Evolutionary conservation across 2,329 filamentous ascomycete species (phyloP), one percentile per base, ranked within the genome.

Genomic region (Leptographium flavum): DNA sequence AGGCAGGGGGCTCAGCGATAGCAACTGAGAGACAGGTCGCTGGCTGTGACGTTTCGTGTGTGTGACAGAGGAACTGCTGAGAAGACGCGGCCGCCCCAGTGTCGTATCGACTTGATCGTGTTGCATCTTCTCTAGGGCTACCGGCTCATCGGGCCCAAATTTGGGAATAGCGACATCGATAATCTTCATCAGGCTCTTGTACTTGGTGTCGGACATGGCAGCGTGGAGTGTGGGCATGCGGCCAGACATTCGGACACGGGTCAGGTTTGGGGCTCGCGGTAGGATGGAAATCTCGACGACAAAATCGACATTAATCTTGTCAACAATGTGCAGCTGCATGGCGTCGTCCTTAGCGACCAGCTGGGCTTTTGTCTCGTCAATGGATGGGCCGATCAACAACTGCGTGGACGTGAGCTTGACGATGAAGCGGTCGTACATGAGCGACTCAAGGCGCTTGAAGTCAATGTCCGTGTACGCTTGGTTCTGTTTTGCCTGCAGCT

Each of bases 341-440:
- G 73, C 70, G 7, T 82, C 75, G 23, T 81, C 76, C 50, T 76
- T 74, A 25, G 78, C 70, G 13, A 74, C 73, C 4, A 98, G 70
- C 54, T 95, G 87, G 5, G 79, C 73, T 58, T 90, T 92, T 0
- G 93, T 92, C 52, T 86, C 84, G 45, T 93, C 82, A 40, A 98
- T 86, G 0, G 90, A 93, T 1, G 88, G 87, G 0, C 92, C 92
- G 50, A 98, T 94, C 38, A 99, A 73, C 17, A 98, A 79, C 61
- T 99, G 92, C 0, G 92, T 98, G 0, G 90, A 94, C 19, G 93
- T 83, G 25, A 99, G 70, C 57, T 94, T 94, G 54, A 99, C 76
- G 36, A 87, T 69, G 60, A 98, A 99, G 45, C 87, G 92, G 69
- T 99, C 92, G 58, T 99, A 99, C 83, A 99, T 94, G 54, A 94